These are phyloP conservation scores for Zoysia japonica DNA, from an alignment of 176 grass and related monocot species.

Conservation along the genomic window DNA sequence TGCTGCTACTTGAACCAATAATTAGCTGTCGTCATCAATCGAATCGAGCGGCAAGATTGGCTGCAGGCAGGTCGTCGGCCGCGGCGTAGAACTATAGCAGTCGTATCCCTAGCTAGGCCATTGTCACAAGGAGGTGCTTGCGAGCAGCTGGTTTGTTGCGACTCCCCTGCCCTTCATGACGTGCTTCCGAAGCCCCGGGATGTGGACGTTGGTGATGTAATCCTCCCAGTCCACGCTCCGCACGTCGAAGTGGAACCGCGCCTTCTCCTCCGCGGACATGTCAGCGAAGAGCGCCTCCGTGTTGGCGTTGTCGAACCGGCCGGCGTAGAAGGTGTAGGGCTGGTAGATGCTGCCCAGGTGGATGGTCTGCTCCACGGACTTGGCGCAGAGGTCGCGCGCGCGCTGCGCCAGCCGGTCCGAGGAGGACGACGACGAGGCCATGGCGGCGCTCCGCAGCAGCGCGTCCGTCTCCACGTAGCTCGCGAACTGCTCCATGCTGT, in stretches of 20 bases:
- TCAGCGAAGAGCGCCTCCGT: constrained; percentile 58
- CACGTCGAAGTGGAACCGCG: constrained; percentile 73
- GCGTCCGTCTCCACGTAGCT: constrained; percentile 63
- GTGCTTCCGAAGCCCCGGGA: constrained; percentile 85
- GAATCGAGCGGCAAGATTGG: constrained; percentile 17
- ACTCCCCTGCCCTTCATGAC: constrained; percentile 85
- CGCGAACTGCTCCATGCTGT: constrained; percentile 73
- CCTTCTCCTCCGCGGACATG: constrained; percentile 73
- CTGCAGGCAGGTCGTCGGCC: not conserved
- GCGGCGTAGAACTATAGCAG: not conserved
- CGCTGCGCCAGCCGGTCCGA: constrained; percentile 27
- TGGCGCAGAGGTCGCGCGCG: constrained; percentile 56
- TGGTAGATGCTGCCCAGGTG: constrained; percentile 83
- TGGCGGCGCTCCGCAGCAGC: constrained; percentile 39
- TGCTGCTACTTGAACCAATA: constrained; percentile 6
- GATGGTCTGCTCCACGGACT: constrained; percentile 72
- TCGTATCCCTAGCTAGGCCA: too few species aligned
- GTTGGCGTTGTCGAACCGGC: constrained; percentile 74
- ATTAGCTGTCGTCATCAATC: not conserved
- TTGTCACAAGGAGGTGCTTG: constrained; percentile 34
- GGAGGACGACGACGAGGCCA: not conserved
- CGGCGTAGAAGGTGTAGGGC: constrained; percentile 91
- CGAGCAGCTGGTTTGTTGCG: constrained; percentile 33
- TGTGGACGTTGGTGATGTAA: constrained; percentile 85
- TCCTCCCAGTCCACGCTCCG: constrained; percentile 75